Conservation (phyloP, 1,284 basidiomycete species). For the Volvariella surrecta region DNA sequence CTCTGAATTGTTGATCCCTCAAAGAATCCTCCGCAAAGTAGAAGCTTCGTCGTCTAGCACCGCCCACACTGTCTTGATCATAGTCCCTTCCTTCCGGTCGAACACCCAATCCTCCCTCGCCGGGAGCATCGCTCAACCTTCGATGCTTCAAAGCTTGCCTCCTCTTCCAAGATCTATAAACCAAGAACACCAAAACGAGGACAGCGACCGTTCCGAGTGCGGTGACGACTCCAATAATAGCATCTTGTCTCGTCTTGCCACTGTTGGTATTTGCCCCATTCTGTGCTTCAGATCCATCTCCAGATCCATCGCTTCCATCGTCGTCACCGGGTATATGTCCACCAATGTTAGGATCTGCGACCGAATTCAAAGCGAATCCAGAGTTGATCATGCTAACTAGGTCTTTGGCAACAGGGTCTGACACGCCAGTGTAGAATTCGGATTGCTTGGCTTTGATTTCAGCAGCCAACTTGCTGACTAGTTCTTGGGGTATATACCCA, state of each 20-base stretch:
- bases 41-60: slow-evolving; percentile 64
- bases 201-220: slow-evolving; percentile 66
- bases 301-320: slow-evolving; percentile 13
- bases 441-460: slow-evolving; percentile 49
- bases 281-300: slow-evolving; percentile 12
- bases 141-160: slow-evolving; percentile 53
- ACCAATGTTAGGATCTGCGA: slow-evolving; percentile 24
- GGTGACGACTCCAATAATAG: slow-evolving; percentile 74
- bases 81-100: slow-evolving; percentile 60
- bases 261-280: slow-evolving; percentile 17
- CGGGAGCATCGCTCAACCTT: slow-evolving; percentile 46
- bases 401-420: slow-evolving; percentile 24
- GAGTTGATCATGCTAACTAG: slow-evolving; percentile 58
- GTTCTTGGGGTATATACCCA: slow-evolving; percentile 43
- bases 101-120: slow-evolving; percentile 23
- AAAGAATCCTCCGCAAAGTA: slow-evolving; percentile 79
- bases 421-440: slow-evolving; percentile 46
- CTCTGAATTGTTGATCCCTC: slow-evolving; percentile 27
- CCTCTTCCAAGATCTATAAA: slow-evolving; percentile 50
- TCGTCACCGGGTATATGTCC: neutral
- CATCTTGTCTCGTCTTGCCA: slow-evolving; percentile 49
- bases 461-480: slow-evolving; percentile 42
- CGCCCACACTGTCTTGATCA: slow-evolving; percentile 65
- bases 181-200: slow-evolving; percentile 55
- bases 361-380: slow-evolving; percentile 43